Base-by-base conservation (phyloP, 768 basidiomycete genomes). In the Mycena rosella region DNA sequence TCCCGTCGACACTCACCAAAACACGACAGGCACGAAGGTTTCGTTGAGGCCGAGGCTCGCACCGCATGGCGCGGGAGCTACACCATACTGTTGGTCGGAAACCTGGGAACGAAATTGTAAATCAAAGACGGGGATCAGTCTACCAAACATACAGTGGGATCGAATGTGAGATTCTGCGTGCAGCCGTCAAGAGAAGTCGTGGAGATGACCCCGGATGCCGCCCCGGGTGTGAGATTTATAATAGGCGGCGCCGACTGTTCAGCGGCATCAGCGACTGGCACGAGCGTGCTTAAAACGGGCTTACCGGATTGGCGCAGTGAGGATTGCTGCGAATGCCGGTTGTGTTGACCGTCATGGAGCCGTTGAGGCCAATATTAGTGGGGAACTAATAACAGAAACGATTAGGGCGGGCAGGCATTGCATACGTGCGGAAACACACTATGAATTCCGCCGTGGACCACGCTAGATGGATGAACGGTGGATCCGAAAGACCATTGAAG, bases 1-100 rank as follows among this genome's bases (percentile, higher is more conserved):
- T 4, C 18, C 10, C 18, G 17, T 18, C 24, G 5, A 5, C 13
- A 36, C 67, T 32, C 30, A 58, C 85, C 86, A 86, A 65, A 86
- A 86, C 42, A 87, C 74, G 38, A 86, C 84, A 0, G 86, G 86
- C 45, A 78, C 77, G 65, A 83, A 83, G 26, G 72, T 68, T 24
- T 76, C 57, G 44, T 75, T 72, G 22, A 76, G 53, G 22, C 48
- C 47, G 2, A 73, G 32, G 26, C 71, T 63, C 34, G 74, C 70
- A 29, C 82, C 84, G 54, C 73, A 78, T 18, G 76, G 71, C 18
- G 57, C 65, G 17, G 78, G 72, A 8, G 70, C 18, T 5, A 83
- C 84, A 62, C 74, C 78, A 63, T 79, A 86, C 71, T 84, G 84
- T 45, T 77, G 72, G 5, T 68, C 62, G 8, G 83, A 75, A 47